Evolutionary conservation across 2,329 filamentous ascomycete genomes (phyloP), one percentile per base, ranked within the genome.

Genomic region (Cladophialophora carrionii): DNA sequence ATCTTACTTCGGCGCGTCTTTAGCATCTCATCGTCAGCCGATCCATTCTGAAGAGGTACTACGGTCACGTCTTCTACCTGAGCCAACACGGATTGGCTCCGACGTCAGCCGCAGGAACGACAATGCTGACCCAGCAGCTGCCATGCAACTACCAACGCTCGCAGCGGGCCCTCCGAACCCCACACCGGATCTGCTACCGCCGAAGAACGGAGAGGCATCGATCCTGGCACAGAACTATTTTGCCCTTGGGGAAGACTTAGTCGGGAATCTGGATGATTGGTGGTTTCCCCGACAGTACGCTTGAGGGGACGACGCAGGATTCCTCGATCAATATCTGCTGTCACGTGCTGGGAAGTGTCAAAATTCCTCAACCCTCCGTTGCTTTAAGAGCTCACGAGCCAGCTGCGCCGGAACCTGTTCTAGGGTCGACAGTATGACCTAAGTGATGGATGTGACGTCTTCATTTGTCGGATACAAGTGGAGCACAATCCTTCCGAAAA

Each of bases 141-240:
- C 43, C 3, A n/a, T 59, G 29, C 52, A 31, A 17, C 24, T 32
- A 14, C 41, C 34, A 31, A 26, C 48, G 3, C 26, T 29, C 22
- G 29, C 10, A 6, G 26, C 32, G 6, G 22, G 12, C 29, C 4
- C 10, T 60, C n/a, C 14, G 51, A 31, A 37, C 29, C n/a, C 49
- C 32, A 49, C 48, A 9, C 9, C 10, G 9, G 51, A 48, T 17
- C n/a, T 43, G 8, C 24, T 32, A 3, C 31, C 56, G n/a, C 41
- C 48, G 26, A 26, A 43, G 8, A 74, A 80, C 67, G 78, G 81
- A 64, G 79, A 81, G 29, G 74, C 80, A 32, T 80, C 79, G 1
- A 81, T 82, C 37, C 71, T 82, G 51, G 80, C 80, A 3, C 77
- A 81, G 54, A 82, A 79, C 66, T 82, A 81, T 68, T 82, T 82